Conservation (phyloP, 2,329 filamentous ascomycete species). For the Claviceps africana region DNA sequence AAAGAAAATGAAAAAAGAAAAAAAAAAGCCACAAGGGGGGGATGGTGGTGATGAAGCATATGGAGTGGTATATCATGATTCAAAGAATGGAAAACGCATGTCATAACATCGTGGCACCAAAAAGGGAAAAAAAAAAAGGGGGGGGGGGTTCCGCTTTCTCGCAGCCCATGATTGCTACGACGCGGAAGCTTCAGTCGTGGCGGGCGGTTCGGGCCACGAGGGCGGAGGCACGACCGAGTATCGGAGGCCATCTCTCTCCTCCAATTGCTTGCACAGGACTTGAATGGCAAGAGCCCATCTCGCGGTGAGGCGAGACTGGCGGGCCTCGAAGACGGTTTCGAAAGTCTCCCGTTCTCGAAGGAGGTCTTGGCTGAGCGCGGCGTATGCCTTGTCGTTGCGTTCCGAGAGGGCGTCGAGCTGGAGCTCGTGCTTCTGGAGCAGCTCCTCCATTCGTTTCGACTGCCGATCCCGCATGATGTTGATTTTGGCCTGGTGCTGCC, state of each 20-base stretch:
- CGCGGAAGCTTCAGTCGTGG: not conserved
- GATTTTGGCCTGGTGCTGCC: slow-evolving; percentile 45
- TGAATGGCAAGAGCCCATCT: slow-evolving; percentile 41
- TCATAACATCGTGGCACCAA: not conserved
- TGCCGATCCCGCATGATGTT: slow-evolving; percentile 53
- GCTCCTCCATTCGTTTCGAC: slow-evolving; percentile 45
- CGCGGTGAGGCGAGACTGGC: slow-evolving; percentile 29
- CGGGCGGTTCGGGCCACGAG: slow-evolving; percentile 14
- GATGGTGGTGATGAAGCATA: not conserved
- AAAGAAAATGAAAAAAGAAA: too few relatives aligned
- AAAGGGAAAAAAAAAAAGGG: not conserved
- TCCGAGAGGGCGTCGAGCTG: slow-evolving; percentile 34
- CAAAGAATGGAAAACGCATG: not conserved
- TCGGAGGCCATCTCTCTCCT: slow-evolving; percentile 26
- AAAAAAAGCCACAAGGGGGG: too few relatives aligned
- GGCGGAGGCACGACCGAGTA: slow-evolving; percentile 26
- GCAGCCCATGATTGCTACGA: not conserved
- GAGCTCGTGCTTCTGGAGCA: slow-evolving; percentile 38
- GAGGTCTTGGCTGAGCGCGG: slow-evolving; percentile 32
- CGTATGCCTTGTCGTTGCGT: slow-evolving; percentile 33
- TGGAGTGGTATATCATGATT: not conserved
- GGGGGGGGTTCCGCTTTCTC: not conserved
- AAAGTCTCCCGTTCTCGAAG: slow-evolving; percentile 36
- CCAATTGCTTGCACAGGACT: slow-evolving; percentile 39
- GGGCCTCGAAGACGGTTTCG: slow-evolving; percentile 27